Conservation (phyloP, 2,329 filamentous ascomycete genomes). For the Exserohilum turcica region DNA sequence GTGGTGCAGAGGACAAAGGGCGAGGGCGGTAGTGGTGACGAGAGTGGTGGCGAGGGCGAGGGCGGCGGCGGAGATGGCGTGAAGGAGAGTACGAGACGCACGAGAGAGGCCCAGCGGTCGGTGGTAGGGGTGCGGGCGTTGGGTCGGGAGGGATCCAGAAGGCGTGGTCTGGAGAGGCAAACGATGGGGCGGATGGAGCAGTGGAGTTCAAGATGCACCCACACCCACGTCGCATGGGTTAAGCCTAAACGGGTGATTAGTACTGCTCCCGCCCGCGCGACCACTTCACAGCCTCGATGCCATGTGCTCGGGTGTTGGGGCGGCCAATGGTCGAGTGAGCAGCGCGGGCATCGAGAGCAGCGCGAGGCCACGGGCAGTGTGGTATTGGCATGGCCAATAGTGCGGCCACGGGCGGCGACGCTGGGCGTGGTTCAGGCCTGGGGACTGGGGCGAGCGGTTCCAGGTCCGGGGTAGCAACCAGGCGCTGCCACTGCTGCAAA, state of each 20-base stretch:
- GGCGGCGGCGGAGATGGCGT: conserved; percentile 8
- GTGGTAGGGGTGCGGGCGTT: conserved; percentile 20
- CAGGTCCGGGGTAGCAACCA: conserved; percentile 10
- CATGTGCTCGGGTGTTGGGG: conserved; percentile 9
- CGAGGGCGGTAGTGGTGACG: not conserved
- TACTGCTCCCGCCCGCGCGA: conserved; percentile 17
- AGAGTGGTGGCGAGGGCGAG: conserved; percentile 1
- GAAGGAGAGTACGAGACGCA: conserved; percentile 13
- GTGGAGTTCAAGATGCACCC: conserved; percentile 14
- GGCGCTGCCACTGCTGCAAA: too few species aligned
- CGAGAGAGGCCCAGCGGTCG: conserved; percentile 15
- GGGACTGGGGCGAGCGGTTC: conserved; percentile 5
- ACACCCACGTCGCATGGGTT: conserved; percentile 12
- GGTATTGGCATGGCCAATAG: not conserved
- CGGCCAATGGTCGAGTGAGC: conserved; percentile 1
- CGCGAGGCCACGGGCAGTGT: not conserved
- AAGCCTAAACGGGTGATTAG: conserved; percentile 16
- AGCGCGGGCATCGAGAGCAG: not conserved
- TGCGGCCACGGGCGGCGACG: not conserved
- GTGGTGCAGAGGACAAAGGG: conserved; percentile 20
- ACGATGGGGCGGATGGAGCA: conserved; percentile 10
- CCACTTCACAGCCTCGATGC: conserved; percentile 21
- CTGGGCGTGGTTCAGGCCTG: not conserved
- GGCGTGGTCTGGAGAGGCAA: conserved; percentile 18
- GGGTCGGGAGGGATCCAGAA: conserved; percentile 14